Conservation (phyloP, 306 rosid genomes). For the Abrus pulchellus region DNA sequence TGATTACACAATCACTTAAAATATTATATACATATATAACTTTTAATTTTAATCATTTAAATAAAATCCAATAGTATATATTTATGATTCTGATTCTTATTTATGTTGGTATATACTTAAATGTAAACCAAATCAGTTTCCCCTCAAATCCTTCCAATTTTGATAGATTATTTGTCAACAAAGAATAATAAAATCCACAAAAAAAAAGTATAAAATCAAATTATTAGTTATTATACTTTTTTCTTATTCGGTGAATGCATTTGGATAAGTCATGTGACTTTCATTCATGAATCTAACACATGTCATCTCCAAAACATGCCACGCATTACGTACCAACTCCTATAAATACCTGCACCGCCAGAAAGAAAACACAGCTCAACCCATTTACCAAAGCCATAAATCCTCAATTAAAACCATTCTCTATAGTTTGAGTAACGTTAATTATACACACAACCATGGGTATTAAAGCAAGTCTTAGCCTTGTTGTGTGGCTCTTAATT, state of each 20-base stretch:
- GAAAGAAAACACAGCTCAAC: not conserved
- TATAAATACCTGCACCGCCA: constrained; percentile 31
- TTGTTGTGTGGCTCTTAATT: constrained; percentile 36
- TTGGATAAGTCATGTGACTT: constrained; percentile 27
- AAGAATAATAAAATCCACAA: no score
- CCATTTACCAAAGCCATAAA: not conserved
- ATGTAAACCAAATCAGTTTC: no score
- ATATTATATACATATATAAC: no score
- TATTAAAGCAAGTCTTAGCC: constrained; percentile 31
- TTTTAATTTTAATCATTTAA: no score
- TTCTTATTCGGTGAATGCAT: not conserved
- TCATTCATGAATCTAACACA: constrained; percentile 15
- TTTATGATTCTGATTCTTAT: no score
- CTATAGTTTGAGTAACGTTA: not conserved
- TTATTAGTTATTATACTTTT: no score
- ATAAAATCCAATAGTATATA: no score
- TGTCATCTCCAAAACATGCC: not conserved
- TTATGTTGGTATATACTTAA: no score
- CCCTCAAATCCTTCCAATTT: no score
- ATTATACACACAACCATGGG: constrained; percentile 27
- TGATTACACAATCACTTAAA: no score
- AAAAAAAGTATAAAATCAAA: no score
- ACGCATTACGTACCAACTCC: not conserved
- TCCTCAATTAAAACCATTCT: not conserved
- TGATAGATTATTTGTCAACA: no score